Percentiles rank a stretch among this genome's conserved stretches.
These are phyloP conservation scores for Solanum sitiens DNA, from an alignment of 257 asterid species.

Conservation along the genomic window DNA sequence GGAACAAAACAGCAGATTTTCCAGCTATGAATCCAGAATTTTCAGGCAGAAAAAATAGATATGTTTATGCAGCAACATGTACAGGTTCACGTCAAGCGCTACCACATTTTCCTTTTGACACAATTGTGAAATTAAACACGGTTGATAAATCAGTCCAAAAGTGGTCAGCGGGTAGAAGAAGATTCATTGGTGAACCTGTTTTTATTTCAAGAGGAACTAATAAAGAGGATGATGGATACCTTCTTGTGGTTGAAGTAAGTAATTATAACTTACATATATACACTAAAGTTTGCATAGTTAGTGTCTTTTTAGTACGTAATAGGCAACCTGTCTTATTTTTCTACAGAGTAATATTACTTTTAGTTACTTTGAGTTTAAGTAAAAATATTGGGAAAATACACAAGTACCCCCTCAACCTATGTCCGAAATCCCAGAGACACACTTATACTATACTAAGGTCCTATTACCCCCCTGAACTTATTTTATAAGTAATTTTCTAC, in stretches of 20 bases:
- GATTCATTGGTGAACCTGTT: slow-evolving; percentile 88
- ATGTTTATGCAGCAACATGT: slow-evolving; percentile 71
- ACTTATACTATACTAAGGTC: too few relatives aligned
- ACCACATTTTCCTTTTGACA: slow-evolving; percentile 93
- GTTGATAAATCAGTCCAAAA: slow-evolving; percentile 28
- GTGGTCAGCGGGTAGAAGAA: slow-evolving; percentile 66
- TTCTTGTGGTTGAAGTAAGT: slow-evolving; percentile 83
- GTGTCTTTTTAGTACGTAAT: too few relatives aligned
- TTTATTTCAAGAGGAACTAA: slow-evolving; percentile 35
- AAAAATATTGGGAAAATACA: too few relatives aligned
- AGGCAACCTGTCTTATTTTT: not conserved
- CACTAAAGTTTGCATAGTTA: not conserved
- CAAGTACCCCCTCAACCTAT: too few relatives aligned
- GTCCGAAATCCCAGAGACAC: too few relatives aligned
- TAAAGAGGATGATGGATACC: slow-evolving; percentile 69
- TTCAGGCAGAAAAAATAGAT: slow-evolving; percentile 44
- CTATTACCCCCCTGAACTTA: too few relatives aligned
- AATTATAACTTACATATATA: not conserved
- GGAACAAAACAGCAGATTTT: slow-evolving; percentile 78
- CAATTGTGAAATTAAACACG: slow-evolving; percentile 60
- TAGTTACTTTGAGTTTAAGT: not conserved
- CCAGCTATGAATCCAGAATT: slow-evolving; percentile 70
- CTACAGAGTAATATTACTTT: not conserved
- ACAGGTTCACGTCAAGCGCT: slow-evolving; percentile 75
- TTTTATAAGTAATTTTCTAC: too few relatives aligned